A percentile compares a stretch with the other conserved stretches of the same genome.
Conservation (phyloP, 345 rosid genomes). For the Pseudoturritis turrita region DNA sequence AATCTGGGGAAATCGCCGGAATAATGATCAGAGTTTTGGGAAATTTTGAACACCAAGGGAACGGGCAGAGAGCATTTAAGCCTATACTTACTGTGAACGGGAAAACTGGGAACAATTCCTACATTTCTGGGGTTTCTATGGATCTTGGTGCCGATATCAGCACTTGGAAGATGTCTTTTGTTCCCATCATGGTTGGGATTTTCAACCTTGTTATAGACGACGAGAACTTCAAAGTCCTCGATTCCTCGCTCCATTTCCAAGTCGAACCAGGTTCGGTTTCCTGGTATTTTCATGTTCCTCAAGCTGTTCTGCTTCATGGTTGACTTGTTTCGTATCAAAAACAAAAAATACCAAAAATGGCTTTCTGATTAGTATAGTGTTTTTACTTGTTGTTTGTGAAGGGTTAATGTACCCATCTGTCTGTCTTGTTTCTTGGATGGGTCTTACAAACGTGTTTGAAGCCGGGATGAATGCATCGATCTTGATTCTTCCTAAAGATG, state of each 20-base stretch:
- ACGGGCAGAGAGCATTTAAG: conserved; percentile 40
- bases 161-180: conserved; percentile 56
- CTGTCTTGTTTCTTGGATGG: conserved; percentile 72
- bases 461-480: conserved; percentile 57
- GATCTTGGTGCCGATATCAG: conserved; percentile 37
- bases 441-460: conserved; percentile 49
- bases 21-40: conserved; percentile 54
- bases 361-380: neutral
- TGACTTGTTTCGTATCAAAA: neutral
- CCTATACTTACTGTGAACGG: conserved; percentile 61
- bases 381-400: conserved; percentile 20
- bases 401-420: conserved; percentile 60
- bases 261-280: conserved; percentile 53
- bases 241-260: conserved; percentile 76
- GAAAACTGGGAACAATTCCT: conserved; percentile 66
- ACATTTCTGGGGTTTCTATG: conserved; percentile 55
- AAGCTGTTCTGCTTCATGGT: neutral
- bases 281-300: neutral
- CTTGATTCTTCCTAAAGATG: conserved; percentile 69
- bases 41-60: conserved; percentile 36
- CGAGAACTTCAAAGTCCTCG: conserved; percentile 54
- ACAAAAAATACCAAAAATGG: neutral
- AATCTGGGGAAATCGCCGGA: conserved; percentile 55
- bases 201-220: conserved; percentile 59
- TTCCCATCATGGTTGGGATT: conserved; percentile 55